These are phyloP conservation scores for Sclerotinia minor DNA, from an alignment of 2,329 filamentous ascomycete genomes.

Conservation along the genomic window DNA sequence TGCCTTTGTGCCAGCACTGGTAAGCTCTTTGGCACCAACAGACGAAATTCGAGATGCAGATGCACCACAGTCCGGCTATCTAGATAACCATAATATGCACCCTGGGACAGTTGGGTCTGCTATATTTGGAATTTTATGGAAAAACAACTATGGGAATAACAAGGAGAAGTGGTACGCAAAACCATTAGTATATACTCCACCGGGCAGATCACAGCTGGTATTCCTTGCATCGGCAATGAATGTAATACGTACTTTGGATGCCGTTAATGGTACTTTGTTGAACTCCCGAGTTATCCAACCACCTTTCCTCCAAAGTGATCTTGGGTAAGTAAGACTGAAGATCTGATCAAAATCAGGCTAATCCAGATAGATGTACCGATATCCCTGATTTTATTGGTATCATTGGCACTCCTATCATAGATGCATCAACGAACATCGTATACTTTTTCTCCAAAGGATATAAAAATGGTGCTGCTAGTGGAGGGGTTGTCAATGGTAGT, in stretches of 20 bases:
- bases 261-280: conserved; percentile 54
- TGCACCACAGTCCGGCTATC: conserved; percentile 44
- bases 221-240: conserved; percentile 59
- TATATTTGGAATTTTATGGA: conserved; percentile 54
- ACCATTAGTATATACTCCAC: conserved; percentile 55
- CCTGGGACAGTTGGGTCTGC: conserved; percentile 56
- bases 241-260: conserved; percentile 57
- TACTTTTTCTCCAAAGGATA: conserved; percentile 32
- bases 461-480: conserved; percentile 31
- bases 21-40: conserved; percentile 28
- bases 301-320: conserved; percentile 49
- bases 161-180: conserved; percentile 55
- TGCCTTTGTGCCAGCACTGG: conserved; percentile 26
- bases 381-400: conserved; percentile 32
- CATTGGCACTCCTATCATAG: conserved; percentile 31
- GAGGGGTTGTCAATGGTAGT: conserved; percentile 35
- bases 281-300: conserved; percentile 49
- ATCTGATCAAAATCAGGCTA: not conserved
- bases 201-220: conserved; percentile 52
- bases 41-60: conserved; percentile 39
- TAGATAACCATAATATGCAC: conserved; percentile 61
- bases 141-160: conserved; percentile 46
- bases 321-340: not conserved
- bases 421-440: conserved; percentile 30
- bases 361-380: conserved; percentile 41